Evolutionary conservation across 2,329 filamentous ascomycete species (phyloP), one percentile per base, ranked within the genome.

Genomic region (Scorias spongiosa): DNA sequence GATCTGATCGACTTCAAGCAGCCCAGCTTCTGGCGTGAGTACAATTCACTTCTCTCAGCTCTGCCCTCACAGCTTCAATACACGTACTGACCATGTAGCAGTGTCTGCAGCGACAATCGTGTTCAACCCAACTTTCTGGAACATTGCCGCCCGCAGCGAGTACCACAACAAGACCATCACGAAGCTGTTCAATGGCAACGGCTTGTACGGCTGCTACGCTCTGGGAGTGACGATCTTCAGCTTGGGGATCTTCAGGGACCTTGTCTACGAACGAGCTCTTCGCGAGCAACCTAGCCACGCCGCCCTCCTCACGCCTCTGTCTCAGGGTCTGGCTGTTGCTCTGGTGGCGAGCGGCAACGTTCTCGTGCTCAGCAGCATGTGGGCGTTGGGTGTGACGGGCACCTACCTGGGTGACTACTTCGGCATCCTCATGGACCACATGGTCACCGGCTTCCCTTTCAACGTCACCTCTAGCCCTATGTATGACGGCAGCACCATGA

Each of bases 91-190:
- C 65, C 75, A 78, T 30, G 94, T 95, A 66, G 95, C 49, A 94
- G 88, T 91, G 54, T 84, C 86, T 53, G 84, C 80, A 40, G 73
- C 71, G 44, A 76, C 84, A 43, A 93, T 98, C 66, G 74, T 81
- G 41, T 96, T 98, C 67, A 98, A 98, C 66, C 91, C 91, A 17
- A 81, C 91, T n/a, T 96, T 95, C 66, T 98, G 91, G 91, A 98
- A 98, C 63, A 83, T 87, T 57, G 79, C 86, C 54, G 87, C 87
- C 48, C 81, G 87, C 57, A 49, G 62, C 89, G 91, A 98, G 69
- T 96, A 96, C 69, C 81, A 80, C 66, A 87, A 84, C 65, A 88
- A 88, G 62, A 69, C 86, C 62, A 75, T 98, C 49, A 95, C 89
- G 51, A 86, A 82, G 60, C 74, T 91, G 50, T 93, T 93, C 55